Percentiles rank a stretch among this genome's conserved stretches.
These are phyloP conservation scores for Fusarium aywerte DNA, from an alignment of 2,329 filamentous ascomycete species.

Conservation along the genomic window DNA sequence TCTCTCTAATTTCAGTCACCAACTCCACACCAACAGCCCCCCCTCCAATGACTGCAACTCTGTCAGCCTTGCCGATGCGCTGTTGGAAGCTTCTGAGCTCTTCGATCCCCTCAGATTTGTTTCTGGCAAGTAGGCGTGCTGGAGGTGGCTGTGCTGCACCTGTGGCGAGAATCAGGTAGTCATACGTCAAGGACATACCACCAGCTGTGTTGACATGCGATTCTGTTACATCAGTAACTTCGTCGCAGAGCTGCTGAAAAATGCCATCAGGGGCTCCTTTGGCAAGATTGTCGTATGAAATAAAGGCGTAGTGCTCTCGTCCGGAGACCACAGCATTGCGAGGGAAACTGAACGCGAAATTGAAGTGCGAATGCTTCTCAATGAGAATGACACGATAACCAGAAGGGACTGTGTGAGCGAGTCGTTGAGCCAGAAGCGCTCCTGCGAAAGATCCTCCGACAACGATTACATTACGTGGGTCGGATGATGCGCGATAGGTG, in stretches of 20 bases:
- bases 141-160: constrained; percentile 32
- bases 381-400: constrained; percentile 27
- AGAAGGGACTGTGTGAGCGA: constrained; percentile 16
- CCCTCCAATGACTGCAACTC: constrained; percentile 21
- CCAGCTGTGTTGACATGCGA: neutral
- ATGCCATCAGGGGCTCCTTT: constrained; percentile 7
- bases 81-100: constrained; percentile 12
- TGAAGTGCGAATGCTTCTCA: constrained; percentile 35
- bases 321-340: constrained; percentile 21
- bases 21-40: constrained; percentile 29
- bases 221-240: neutral
- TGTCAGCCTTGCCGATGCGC: neutral
- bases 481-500: constrained; percentile 8
- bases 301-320: constrained; percentile 4
- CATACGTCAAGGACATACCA: constrained; percentile 1
- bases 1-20: constrained; percentile 16
- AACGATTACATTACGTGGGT: constrained; percentile 22
- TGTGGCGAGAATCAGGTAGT: constrained; percentile 27
- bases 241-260: constrained; percentile 12
- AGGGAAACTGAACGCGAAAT: constrained; percentile 27
- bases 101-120: neutral
- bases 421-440: constrained; percentile 8
- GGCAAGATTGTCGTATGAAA: constrained; percentile 18
- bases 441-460: constrained; percentile 33
- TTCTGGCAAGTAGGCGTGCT: neutral